Conservation (phyloP, 78 protist species). For the Dictyostelium capitatum region DNA sequence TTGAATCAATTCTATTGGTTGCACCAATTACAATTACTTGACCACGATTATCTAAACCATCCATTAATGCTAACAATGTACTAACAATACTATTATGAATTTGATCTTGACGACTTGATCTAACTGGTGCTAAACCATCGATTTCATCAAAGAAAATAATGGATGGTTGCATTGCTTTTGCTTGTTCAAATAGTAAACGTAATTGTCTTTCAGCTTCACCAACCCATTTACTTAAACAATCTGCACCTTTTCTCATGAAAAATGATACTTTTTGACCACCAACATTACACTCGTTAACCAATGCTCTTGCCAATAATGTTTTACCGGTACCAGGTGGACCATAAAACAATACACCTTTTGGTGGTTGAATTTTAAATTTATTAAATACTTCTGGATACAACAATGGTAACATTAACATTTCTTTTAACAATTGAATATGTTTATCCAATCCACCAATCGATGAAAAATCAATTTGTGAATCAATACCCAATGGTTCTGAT, state of each 20-base stretch:
- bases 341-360: slow-evolving; percentile 82
- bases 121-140: slow-evolving; percentile 92
- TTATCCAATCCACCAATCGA: slow-evolving; percentile 69
- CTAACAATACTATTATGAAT: slow-evolving; percentile 92
- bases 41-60: slow-evolving; percentile 93
- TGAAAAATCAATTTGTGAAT: slow-evolving; percentile 15
- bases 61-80: slow-evolving; percentile 96
- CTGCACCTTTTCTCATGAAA: slow-evolving; percentile 97
- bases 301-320: slow-evolving; percentile 83
- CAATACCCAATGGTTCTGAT: slow-evolving; percentile 61
- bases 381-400: slow-evolving; percentile 80
- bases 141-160: slow-evolving; percentile 97
- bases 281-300: slow-evolving; percentile 88
- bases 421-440: slow-evolving; percentile 68
- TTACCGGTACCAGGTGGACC: slow-evolving; percentile 91
- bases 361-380: slow-evolving; percentile 71
- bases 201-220: slow-evolving; percentile 97
- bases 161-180: slow-evolving; percentile 91
- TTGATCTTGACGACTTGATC: slow-evolving; percentile 91
- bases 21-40: slow-evolving; percentile 96
- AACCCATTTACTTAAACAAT: slow-evolving; percentile 93
- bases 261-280: slow-evolving; percentile 90
- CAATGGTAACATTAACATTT: slow-evolving; percentile 79
- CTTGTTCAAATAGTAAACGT: slow-evolving; percentile 93
- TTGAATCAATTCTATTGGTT: slow-evolving; percentile 96